Evolutionary conservation across 495 filamentous ascomycete species (phyloP).

Genomic region (Jackrogersella minutella): DNA sequence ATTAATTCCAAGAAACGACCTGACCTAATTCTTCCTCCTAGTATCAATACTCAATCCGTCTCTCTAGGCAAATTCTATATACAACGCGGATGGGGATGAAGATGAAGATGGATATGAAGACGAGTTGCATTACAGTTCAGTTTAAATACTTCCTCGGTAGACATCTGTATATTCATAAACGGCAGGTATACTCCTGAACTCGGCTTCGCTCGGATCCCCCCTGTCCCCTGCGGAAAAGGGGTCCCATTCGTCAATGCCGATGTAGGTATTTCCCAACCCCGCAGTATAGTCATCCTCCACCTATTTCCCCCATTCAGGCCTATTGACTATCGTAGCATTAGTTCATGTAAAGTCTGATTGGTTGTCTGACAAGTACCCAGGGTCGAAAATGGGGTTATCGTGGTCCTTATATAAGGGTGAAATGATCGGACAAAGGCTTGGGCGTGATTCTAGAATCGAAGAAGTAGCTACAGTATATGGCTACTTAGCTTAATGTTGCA

Average conservation of each 20-base stretch:
- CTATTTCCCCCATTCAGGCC: slow-evolving; percentile 5
- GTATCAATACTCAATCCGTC: background rate
- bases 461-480: too few relatives aligned
- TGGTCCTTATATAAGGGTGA: background rate
- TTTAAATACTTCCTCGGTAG: background rate
- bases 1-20: background rate
- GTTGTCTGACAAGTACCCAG: background rate
- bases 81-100: background rate
- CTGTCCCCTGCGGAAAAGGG: background rate
- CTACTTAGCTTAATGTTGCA: too few relatives aligned
- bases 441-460: too few relatives aligned
- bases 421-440: too few relatives aligned
- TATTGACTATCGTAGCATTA: slow-evolving; percentile 16
- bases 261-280: slow-evolving; percentile 16
- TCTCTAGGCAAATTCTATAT: background rate
- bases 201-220: slow-evolving; percentile 6
- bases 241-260: slow-evolving; percentile 6
- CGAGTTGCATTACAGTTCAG: background rate
- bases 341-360: slow-evolving; percentile 23
- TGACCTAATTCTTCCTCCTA: background rate
- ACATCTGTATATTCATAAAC: background rate
- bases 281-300: slow-evolving; percentile 8
- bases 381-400: background rate
- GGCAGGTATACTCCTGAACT: slow-evolving; percentile 3
- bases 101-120: background rate